Conservation (phyloP, 441 rosid genomes). For the Mallotus japonicus region DNA sequence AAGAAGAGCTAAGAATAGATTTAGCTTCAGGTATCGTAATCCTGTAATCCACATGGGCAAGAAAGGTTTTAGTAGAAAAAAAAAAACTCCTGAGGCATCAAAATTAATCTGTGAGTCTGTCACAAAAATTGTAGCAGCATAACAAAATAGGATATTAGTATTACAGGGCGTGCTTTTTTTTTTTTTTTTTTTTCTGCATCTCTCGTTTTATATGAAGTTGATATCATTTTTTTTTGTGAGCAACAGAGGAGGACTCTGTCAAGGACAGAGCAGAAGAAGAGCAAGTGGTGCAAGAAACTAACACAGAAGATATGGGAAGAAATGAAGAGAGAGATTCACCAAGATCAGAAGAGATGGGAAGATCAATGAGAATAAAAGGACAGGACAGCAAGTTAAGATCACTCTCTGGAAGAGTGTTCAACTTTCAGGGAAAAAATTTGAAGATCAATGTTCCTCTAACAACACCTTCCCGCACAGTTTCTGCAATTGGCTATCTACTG, state of each 20-base stretch:
- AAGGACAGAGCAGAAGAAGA: constrained; percentile 59
- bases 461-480: constrained; percentile 75
- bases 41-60: too few relatives aligned
- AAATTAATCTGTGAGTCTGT: too few relatives aligned
- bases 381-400: constrained; percentile 48
- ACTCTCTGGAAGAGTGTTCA: constrained; percentile 53
- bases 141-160: background rate
- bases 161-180: too few relatives aligned
- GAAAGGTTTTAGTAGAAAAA: too few relatives aligned
- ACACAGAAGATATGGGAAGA: constrained; percentile 41
- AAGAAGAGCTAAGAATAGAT: too few relatives aligned
- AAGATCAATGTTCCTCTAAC: constrained; percentile 82
- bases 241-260: constrained; percentile 68
- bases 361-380: constrained; percentile 44
- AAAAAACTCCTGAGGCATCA: too few relatives aligned
- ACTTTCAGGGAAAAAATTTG: constrained; percentile 72
- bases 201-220: background rate
- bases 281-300: constrained; percentile 43
- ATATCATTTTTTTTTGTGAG: constrained; percentile 16
- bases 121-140: background rate
- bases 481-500: constrained; percentile 69
- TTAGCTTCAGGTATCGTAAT: too few relatives aligned
- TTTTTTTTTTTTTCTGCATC: too few relatives aligned
- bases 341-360: constrained; percentile 43
- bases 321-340: constrained; percentile 43